A percentile compares a stretch with the other conserved stretches of the same genome.
These are phyloP conservation scores for Diplodia scrobiculata DNA, from an alignment of 2,329 filamentous ascomycete genomes.

Conservation along the genomic window DNA sequence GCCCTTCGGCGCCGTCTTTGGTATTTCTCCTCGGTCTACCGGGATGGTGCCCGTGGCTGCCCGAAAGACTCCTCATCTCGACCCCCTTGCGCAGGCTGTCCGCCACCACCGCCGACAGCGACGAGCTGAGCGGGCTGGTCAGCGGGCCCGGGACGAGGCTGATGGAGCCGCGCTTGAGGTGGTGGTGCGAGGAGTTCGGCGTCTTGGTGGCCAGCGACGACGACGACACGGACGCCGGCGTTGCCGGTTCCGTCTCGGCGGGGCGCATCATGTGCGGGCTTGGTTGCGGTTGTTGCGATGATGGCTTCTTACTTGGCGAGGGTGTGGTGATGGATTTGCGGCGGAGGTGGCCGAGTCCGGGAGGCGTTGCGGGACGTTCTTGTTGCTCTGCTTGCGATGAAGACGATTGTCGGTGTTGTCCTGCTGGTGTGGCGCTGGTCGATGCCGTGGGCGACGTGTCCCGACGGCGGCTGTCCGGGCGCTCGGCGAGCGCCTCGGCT, in stretches of 20 bases:
- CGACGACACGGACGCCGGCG: background rate
- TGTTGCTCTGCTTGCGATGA: background rate
- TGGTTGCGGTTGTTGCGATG: background rate
- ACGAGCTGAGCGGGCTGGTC: slow-evolving; percentile 61
- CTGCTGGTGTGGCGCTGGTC: background rate
- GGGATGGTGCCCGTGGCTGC: background rate
- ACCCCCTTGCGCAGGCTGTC: slow-evolving; percentile 63
- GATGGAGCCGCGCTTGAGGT: slow-evolving; percentile 41
- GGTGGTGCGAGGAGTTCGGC: slow-evolving; percentile 30
- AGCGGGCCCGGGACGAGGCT: slow-evolving; percentile 50
- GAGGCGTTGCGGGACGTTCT: slow-evolving; percentile 8
- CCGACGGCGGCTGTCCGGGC: slow-evolving; percentile 9
- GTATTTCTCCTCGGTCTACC: background rate
- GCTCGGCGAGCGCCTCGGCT: slow-evolving; percentile 20
- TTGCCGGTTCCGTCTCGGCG: slow-evolving; percentile 1
- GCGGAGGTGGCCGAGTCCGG: background rate
- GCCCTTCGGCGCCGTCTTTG: background rate
- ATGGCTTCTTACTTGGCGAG: background rate
- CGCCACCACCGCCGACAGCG: slow-evolving; percentile 64
- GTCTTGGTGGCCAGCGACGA: background rate
- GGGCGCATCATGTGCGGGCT: background rate
- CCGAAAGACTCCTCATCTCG: slow-evolving; percentile 17
- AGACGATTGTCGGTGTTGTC: background rate
- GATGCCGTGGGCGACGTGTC: slow-evolving; percentile 2
- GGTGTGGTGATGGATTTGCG: slow-evolving; percentile 19